Conservation (phyloP, 495 filamentous ascomycete species). For the Monascus purpureus region DNA sequence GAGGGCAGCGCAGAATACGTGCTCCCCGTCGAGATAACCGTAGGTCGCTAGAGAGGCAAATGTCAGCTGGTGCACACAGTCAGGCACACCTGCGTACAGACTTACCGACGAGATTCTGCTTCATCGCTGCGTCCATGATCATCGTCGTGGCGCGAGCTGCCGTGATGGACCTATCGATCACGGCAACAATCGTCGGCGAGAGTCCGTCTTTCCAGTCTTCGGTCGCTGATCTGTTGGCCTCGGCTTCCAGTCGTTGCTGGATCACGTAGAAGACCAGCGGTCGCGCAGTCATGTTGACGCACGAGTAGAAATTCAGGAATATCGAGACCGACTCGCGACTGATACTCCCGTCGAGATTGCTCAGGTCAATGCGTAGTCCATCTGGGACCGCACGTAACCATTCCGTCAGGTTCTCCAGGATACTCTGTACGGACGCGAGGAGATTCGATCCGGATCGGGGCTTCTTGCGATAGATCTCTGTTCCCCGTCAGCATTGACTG, state of each 20-base stretch:
- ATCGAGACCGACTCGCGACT: slow-evolving; percentile 33
- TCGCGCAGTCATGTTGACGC: slow-evolving; percentile 37
- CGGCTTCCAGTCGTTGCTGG: slow-evolving; percentile 24
- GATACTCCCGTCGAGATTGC: slow-evolving; percentile 17
- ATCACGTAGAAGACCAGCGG: slow-evolving; percentile 37
- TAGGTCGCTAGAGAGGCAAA: slow-evolving; percentile 27
- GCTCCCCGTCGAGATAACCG: slow-evolving; percentile 36
- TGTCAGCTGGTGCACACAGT: no score
- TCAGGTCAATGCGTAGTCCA: slow-evolving; percentile 29
- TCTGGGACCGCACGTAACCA: slow-evolving; percentile 29
- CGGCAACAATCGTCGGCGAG: slow-evolving; percentile 24
- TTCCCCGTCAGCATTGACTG: neutral
- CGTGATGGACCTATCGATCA: slow-evolving; percentile 34
- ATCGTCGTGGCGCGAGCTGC: slow-evolving; percentile 31
- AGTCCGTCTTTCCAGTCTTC: slow-evolving; percentile 30
- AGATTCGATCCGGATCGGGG: slow-evolving; percentile 28
- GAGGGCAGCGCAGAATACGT: slow-evolving; percentile 33
- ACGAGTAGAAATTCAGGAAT: slow-evolving; percentile 35
- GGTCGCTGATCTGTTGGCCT: slow-evolving; percentile 7
- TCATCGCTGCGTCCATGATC: slow-evolving; percentile 31
- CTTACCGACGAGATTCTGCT: slow-evolving; percentile 31
- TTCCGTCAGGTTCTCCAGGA: slow-evolving; percentile 25
- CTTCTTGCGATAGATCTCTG: slow-evolving; percentile 32
- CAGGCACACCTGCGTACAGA: neutral
- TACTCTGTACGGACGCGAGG: slow-evolving; percentile 30